Evolutionary conservation across 1,284 basidiomycete genomes (phyloP), one percentile per base, ranked within the genome.

Genomic region (Trichosporon sp.): DNA sequence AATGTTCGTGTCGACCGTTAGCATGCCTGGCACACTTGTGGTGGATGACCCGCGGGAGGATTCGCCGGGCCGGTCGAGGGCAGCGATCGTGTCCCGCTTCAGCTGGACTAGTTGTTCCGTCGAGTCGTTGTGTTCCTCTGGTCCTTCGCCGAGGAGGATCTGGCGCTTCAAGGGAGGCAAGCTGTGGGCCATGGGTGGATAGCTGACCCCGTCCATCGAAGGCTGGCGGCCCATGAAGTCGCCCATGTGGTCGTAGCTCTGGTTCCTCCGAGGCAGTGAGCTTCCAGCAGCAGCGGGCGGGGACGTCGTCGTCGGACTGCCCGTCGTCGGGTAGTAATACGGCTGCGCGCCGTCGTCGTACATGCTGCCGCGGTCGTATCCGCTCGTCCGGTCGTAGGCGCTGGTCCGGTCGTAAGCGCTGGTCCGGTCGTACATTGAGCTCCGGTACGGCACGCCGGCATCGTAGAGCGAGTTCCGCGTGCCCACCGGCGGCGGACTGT

Each of bases 41-140:
- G 59, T 37, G 5, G 31, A 59, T 16, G 10, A 32, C 7, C 46
- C 67, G 65, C 37, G 68, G 4, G 40, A 65, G 16, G 48, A 61
- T 63, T 40, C 35, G 59, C 38, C 65, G 56, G 10, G 61, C 21
- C 61, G 35, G 40, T 43, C 68, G 37, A 74, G 63, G 35, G 70
- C 19, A 6, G 79, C 80, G n/a, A 83, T 70, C 1, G 79, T 82
- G 19, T 83, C 81, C 61, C 80, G 76, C 71, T 83, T 83, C 43
- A 82, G 71, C 16, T 63, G 59, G 14, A 37, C 59, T 0, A 63
- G 59, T 7, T 63, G 59, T 31, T 63, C 59, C 32, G 59, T 35
- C 16, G 59, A 63, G 56, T 64, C n/a, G 66, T 65, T 14, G 37
- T 65, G 12, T 12, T 59, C 43, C 43, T 46, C 51, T 21, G 19